Evolutionary conservation across 2,329 filamentous ascomycete genomes (phyloP).

Genomic region (Ascochyta rabiei): DNA sequence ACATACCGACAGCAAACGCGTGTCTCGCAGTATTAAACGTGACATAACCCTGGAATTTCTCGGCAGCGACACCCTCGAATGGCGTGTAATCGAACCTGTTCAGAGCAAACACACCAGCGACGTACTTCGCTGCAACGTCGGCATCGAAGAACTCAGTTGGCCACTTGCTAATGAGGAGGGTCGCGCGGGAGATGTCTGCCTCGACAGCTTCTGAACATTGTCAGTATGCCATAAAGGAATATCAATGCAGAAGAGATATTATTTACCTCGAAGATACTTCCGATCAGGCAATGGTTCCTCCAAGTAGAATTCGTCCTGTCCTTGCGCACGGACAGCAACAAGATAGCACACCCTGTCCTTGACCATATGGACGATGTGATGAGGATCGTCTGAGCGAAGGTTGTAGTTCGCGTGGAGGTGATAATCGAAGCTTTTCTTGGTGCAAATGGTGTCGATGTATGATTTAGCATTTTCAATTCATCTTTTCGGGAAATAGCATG

Average conservation of each 20-base stretch:
- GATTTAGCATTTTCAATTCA: slow-evolving; percentile 13
- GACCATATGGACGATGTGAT: background rate
- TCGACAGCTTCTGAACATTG: slow-evolving; percentile 1
- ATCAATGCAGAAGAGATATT: background rate
- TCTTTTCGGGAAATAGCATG: background rate
- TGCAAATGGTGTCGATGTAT: background rate
- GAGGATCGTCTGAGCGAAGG: background rate
- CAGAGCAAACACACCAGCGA: background rate
- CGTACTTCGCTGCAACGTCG: background rate
- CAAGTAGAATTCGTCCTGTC: slow-evolving; percentile 16
- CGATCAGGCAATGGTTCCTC: slow-evolving; percentile 3
- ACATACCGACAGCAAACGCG: background rate
- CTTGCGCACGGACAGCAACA: slow-evolving; percentile 15
- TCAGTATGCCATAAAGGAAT: background rate
- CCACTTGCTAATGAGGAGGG: background rate
- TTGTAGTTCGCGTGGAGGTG: background rate
- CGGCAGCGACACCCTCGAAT: background rate
- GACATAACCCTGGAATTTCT: slow-evolving; percentile 5
- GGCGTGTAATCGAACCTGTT: background rate
- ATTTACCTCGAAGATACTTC: background rate
- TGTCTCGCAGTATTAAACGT: slow-evolving; percentile 1
- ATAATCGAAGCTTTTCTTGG: background rate
- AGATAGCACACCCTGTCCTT: slow-evolving; percentile 12
- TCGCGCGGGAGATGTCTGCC: background rate
- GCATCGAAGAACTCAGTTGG: background rate